These are phyloP conservation scores for Cordyceps cicadae DNA, from an alignment of 2,329 filamentous ascomycete species.

Conservation along the genomic window DNA sequence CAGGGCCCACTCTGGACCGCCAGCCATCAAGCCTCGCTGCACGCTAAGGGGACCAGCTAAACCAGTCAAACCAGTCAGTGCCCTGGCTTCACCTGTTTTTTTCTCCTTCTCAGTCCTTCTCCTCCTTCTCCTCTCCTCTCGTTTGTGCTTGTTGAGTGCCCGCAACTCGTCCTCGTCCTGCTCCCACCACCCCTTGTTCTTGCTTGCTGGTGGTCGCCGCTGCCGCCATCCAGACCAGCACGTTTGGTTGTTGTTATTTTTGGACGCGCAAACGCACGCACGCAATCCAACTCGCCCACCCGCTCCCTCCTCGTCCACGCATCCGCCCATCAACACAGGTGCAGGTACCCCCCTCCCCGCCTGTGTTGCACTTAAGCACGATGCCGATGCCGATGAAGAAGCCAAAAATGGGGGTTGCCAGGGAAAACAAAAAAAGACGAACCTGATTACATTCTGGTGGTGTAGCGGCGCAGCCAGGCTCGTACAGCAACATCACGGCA, in stretches of 20 bases:
- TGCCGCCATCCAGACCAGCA: neutral
- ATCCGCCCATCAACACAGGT: neutral
- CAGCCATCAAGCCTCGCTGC: slow-evolving; percentile 7
- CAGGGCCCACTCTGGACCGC: neutral
- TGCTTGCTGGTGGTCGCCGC: neutral
- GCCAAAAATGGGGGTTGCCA: neutral
- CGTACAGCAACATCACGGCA: neutral
- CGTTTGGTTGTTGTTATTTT: neutral
- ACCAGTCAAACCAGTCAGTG: neutral
- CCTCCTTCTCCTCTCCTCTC: neutral
- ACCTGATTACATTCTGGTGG: neutral
- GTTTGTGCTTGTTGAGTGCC: neutral
- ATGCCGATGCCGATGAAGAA: neutral
- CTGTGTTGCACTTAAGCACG: neutral
- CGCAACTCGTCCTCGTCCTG: neutral
- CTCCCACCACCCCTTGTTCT: neutral
- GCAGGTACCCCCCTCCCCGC: too few relatives aligned
- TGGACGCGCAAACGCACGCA: slow-evolving; percentile 6
- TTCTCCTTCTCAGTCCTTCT: neutral
- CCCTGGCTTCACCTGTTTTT: neutral
- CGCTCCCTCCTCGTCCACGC: neutral
- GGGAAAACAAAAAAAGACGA: neutral
- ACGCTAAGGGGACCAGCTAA: neutral
- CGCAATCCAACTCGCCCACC: neutral
- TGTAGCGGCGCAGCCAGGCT: neutral